Percentiles rank a stretch among this genome's conserved stretches.
phyloP scores from a whole-genome alignment of 192 early-diverging fungal genomes.

The Bifiguratus adelaidae region DNA sequence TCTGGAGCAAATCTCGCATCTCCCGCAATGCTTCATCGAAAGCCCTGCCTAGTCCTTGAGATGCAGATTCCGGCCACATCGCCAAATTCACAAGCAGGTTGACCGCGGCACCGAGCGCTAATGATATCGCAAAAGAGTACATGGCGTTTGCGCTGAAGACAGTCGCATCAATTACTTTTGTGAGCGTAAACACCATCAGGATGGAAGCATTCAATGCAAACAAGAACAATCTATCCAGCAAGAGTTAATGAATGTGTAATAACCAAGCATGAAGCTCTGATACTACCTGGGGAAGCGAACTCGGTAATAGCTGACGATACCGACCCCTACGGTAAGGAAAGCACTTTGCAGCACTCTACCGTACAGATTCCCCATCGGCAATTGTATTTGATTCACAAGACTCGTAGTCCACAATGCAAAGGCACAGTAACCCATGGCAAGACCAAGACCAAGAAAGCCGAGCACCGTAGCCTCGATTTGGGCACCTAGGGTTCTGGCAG shows the following conservation, averaged over 20 bases:
- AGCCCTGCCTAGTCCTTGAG: slow-evolving; percentile 29
- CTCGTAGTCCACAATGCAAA: slow-evolving; percentile 16
- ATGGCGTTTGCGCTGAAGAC: slow-evolving; percentile 8
- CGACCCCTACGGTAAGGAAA: slow-evolving; percentile 31
- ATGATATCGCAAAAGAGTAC: slow-evolving; percentile 17
- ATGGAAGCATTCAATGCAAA: neutral
- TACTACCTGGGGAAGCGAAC: too few relatives aligned
- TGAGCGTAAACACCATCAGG: neutral
- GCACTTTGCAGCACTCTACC: slow-evolving; percentile 18
- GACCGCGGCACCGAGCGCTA: slow-evolving; percentile 26
- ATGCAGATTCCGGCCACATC: slow-evolving; percentile 37
- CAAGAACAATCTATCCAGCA: neutral
- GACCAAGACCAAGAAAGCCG: slow-evolving; percentile 19
- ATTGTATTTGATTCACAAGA: slow-evolving; percentile 19
- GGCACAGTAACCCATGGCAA: slow-evolving; percentile 21
- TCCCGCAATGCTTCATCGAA: slow-evolving; percentile 15
- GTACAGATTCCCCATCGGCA: slow-evolving; percentile 5
- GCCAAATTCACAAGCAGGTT: slow-evolving; percentile 25
- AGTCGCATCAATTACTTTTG: neutral
- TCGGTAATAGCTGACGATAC: slow-evolving; percentile 27
- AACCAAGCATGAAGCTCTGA: too few relatives aligned
- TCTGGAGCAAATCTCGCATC: slow-evolving; percentile 16
- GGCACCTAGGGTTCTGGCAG: slow-evolving; percentile 31
- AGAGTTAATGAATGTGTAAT: too few relatives aligned
- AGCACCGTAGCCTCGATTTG: slow-evolving; percentile 35